Evolutionary conservation across 106 monocot genomes (phyloP).

Genomic region (Iris macrosiphon): DNA sequence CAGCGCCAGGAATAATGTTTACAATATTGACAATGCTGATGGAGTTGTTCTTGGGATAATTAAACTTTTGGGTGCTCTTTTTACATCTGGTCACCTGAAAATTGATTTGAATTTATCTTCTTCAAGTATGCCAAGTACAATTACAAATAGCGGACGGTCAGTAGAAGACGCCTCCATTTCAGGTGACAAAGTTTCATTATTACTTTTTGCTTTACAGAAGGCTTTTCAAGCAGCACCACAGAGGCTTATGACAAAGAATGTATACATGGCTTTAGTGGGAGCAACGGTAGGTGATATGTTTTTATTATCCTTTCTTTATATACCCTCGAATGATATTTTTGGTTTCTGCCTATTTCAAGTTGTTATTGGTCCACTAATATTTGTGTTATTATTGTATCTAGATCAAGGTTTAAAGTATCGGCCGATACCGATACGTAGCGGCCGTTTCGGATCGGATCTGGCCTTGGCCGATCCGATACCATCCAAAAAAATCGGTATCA

Average conservation of each 20-base stretch:
- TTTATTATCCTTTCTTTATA: too few relatives aligned
- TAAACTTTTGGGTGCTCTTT: slow-evolving; percentile 80
- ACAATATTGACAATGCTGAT: slow-evolving; percentile 83
- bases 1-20: slow-evolving; percentile 62
- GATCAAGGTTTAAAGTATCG: too few relatives aligned
- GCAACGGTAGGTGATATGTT: slow-evolving; percentile 91
- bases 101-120: slow-evolving; percentile 28
- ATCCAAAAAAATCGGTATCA: too few relatives aligned
- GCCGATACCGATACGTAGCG: too few relatives aligned
- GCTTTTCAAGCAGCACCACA: slow-evolving; percentile 74
- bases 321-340: too few relatives aligned
- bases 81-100: slow-evolving; percentile 71
- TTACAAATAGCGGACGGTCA: slow-evolving; percentile 11
- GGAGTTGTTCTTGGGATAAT: slow-evolving; percentile 88
- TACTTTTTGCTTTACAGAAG: slow-evolving; percentile 84
- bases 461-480: too few relatives aligned
- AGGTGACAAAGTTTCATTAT: slow-evolving; percentile 67
- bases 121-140: slow-evolving; percentile 25
- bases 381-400: too few relatives aligned
- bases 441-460: too few relatives aligned
- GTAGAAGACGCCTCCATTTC: slow-evolving; percentile 57
- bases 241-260: slow-evolving; percentile 87
- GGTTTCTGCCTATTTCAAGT: too few relatives aligned
- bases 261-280: slow-evolving; percentile 72
- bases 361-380: too few relatives aligned